A percentile compares a stretch with the other conserved stretches of the same genome.
These are phyloP conservation scores for Kazachstania taianensis DNA, from an alignment of 805 yeast genomes.

Conservation along the genomic window DNA sequence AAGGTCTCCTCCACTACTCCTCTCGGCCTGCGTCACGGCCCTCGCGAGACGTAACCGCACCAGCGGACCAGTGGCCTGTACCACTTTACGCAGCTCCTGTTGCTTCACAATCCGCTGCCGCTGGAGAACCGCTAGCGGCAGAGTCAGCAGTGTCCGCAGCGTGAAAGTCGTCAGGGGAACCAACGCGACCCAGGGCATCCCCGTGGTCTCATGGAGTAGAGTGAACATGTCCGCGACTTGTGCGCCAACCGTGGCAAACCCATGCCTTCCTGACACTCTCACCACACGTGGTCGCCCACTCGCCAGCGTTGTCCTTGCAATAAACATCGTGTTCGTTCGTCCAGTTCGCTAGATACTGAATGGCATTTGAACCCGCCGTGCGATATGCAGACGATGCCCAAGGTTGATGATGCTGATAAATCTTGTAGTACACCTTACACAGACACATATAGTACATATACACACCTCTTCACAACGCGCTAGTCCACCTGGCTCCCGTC, in stretches of 20 bases:
- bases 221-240: constrained; percentile 20
- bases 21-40: constrained; percentile 9
- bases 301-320: too few species aligned
- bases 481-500: constrained; percentile 77
- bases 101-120: constrained; percentile 62
- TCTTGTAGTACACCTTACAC: too few species aligned
- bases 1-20: constrained; percentile 4
- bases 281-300: too few species aligned
- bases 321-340: too few species aligned
- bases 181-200: constrained; percentile 74
- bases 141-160: constrained; percentile 54
- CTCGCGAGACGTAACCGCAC: constrained; percentile 44
- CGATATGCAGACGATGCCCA: too few species aligned
- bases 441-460: too few species aligned
- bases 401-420: too few species aligned
- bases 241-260: constrained; percentile 9
- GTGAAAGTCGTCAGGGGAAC: constrained; percentile 66
- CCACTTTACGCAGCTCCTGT: constrained; percentile 57
- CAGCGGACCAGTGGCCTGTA: constrained; percentile 68
- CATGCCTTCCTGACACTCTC: too few species aligned
- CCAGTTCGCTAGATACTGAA: too few species aligned
- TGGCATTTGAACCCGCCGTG: too few species aligned
- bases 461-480: too few species aligned
- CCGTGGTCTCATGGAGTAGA: constrained; percentile 40
- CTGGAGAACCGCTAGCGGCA: constrained; percentile 71